A percentile compares a stretch with the other conserved stretches of the same genome.
Conservation (phyloP, 2,329 filamentous ascomycete genomes). For the Leptosphaerulina australis region DNA sequence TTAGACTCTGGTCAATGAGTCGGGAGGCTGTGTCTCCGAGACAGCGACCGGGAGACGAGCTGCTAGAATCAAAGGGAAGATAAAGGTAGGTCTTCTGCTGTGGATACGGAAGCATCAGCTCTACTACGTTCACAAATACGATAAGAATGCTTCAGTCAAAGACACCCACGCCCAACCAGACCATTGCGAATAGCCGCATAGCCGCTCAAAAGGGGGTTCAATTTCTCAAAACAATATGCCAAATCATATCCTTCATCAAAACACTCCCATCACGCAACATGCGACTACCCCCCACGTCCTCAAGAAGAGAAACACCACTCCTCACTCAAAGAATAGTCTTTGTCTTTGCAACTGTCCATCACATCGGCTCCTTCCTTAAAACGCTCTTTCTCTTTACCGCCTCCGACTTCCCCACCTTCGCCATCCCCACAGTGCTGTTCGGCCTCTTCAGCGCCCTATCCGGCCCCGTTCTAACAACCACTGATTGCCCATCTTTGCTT, state of each 20-base stretch:
- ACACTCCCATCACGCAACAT: background rate
- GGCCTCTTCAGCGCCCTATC: conserved; percentile 21
- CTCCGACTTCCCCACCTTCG: conserved; percentile 25
- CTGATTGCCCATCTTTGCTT: background rate
- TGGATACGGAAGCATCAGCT: background rate
- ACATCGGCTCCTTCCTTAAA: background rate
- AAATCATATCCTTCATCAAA: background rate
- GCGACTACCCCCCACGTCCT: background rate
- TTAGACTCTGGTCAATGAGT: background rate
- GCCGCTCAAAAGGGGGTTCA: background rate
- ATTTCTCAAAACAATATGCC: conserved; percentile 1
- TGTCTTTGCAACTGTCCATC: background rate
- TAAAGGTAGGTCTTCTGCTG: background rate
- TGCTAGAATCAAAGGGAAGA: background rate
- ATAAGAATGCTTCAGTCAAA: too few species aligned
- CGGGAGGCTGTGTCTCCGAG: background rate
- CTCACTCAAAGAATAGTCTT: conserved; percentile 1
- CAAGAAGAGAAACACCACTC: background rate
- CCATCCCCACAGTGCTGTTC: conserved; percentile 24
- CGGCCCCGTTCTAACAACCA: conserved; percentile 11
- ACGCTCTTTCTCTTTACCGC: conserved; percentile 27
- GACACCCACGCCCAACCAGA: background rate
- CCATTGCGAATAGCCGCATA: background rate
- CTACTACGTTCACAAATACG: background rate
- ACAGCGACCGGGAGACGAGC: background rate